Conservation (phyloP, 495 filamentous ascomycete genomes). For the Niebla homalea region DNA sequence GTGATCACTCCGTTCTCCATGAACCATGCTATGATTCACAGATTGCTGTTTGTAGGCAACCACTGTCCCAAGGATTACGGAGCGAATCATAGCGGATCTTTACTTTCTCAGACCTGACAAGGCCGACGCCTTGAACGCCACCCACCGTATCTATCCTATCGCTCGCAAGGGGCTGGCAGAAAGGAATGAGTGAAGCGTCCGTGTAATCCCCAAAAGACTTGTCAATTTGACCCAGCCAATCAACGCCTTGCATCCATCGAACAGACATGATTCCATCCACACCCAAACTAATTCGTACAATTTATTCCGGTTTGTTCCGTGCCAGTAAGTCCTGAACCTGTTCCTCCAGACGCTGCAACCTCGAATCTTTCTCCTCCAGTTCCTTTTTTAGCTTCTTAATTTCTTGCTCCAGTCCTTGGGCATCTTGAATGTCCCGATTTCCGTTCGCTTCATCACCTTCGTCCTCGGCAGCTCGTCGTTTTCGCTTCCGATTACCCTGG, state of each 20-base stretch:
- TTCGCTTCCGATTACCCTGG: background rate
- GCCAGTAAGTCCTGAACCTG: background rate
- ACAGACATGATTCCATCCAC: background rate
- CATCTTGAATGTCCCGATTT: background rate
- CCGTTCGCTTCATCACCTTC: background rate
- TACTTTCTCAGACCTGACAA: too few relatives aligned
- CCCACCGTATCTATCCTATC: too few relatives aligned
- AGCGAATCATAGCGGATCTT: too few relatives aligned
- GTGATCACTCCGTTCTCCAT: too few relatives aligned
- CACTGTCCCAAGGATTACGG: too few relatives aligned
- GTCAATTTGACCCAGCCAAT: too few relatives aligned
- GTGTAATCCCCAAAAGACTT: too few relatives aligned
- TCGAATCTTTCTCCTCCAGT: constrained; percentile 10
- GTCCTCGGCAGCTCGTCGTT: constrained; percentile 4
- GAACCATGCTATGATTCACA: too few relatives aligned
- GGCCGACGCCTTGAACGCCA: too few relatives aligned
- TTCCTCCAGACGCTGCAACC: constrained; percentile 7
- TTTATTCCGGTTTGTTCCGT: background rate
- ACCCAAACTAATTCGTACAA: background rate
- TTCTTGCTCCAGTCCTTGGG: constrained; percentile 4
- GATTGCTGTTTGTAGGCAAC: too few relatives aligned
- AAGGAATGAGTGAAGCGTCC: too few relatives aligned
- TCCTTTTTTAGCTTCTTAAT: constrained; percentile 11
- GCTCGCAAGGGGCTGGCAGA: too few relatives aligned
- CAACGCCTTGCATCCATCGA: background rate